phyloP scores from a whole-genome alignment of 179 eudicot genomes.

The Spinacia oleracea region DNA sequence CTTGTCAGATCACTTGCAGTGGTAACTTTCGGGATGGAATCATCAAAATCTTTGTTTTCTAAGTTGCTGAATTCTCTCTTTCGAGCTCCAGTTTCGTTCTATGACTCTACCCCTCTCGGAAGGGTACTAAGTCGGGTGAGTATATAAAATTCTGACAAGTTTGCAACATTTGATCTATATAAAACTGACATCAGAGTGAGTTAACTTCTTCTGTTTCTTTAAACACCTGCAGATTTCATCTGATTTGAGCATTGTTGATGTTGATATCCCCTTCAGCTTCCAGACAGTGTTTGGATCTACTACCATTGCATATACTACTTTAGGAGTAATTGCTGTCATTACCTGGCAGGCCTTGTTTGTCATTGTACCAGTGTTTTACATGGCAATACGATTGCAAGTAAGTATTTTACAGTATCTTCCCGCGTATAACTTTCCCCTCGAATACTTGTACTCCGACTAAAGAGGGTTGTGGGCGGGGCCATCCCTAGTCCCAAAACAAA shows the following conservation, averaged over 20 bases:
- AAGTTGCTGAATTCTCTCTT: slow-evolving; percentile 61
- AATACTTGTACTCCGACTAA: too few relatives aligned
- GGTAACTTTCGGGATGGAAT: slow-evolving; percentile 50
- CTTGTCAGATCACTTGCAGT: slow-evolving; percentile 42
- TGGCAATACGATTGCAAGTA: slow-evolving; percentile 68
- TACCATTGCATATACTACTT: slow-evolving; percentile 46
- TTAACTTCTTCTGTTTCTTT: not conserved
- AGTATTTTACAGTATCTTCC: not conserved
- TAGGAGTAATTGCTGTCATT: slow-evolving; percentile 55
- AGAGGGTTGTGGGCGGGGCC: too few relatives aligned
- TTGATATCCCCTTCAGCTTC: slow-evolving; percentile 57
- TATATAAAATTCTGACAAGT: not conserved
- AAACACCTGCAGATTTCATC: slow-evolving; percentile 50
- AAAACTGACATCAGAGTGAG: not conserved
- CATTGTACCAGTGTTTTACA: slow-evolving; percentile 56
- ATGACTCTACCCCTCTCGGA: slow-evolving; percentile 64
- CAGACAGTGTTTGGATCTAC: slow-evolving; percentile 51
- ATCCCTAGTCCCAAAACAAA: too few relatives aligned
- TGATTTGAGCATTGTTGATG: slow-evolving; percentile 70
- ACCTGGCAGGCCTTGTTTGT: slow-evolving; percentile 80
- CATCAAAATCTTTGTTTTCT: slow-evolving; percentile 63
- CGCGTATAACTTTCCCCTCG: not conserved
- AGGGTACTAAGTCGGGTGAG: slow-evolving; percentile 60
- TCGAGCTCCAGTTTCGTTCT: slow-evolving; percentile 64
- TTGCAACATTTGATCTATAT: not conserved